Conservation (phyloP, 2,329 filamentous ascomycete species). For the Nannizzia gypsea region DNA sequence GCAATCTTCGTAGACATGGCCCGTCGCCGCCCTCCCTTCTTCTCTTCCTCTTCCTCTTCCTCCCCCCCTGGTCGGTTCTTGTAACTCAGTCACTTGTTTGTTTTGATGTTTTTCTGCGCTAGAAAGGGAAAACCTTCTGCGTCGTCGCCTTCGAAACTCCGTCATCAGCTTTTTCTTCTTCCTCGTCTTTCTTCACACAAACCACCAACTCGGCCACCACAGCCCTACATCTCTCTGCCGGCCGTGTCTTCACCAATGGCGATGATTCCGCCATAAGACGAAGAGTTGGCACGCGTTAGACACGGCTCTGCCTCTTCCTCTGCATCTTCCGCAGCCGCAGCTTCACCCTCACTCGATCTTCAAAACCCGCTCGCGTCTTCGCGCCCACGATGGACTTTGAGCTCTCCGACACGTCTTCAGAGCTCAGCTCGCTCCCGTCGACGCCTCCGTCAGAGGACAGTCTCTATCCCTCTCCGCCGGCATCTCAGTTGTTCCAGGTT, state of each 20-base stretch:
- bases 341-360: background rate
- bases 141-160: background rate
- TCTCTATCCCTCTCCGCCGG: conserved; percentile 32
- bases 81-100: conserved; percentile 1
- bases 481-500: conserved; percentile 29
- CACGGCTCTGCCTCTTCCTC: background rate
- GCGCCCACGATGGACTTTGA: background rate
- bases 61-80: background rate
- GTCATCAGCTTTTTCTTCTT: background rate
- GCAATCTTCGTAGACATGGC: too few species aligned
- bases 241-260: background rate
- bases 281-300: background rate
- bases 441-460: conserved; percentile 29
- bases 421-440: conserved; percentile 32
- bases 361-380: background rate
- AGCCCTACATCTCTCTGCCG: background rate
- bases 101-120: background rate
- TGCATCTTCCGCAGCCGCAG: background rate
- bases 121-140: background rate
- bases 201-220: background rate
- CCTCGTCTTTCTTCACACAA: background rate
- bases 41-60: background rate
- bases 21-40: background rate
- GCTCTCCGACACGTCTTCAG: conserved; percentile 21
- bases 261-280: background rate